Conservation (phyloP, 345 rosid genomes). For the Melastoma malabathricum region DNA sequence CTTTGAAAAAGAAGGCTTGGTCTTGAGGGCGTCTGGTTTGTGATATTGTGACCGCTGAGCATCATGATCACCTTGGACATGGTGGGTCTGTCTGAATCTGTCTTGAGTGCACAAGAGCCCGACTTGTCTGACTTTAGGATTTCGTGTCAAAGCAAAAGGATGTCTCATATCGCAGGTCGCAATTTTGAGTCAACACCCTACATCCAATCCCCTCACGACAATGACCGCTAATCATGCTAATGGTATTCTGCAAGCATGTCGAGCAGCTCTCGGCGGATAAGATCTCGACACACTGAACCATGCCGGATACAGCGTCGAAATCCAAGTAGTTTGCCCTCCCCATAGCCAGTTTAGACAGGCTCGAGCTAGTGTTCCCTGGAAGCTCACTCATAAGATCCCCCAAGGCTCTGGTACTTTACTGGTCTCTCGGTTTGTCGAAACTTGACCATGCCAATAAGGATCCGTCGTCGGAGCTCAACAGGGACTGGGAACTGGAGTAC, state of each 20-base stretch:
- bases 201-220: conserved; percentile 10
- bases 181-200: conserved; percentile 11
- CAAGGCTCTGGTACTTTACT: conserved; percentile 4
- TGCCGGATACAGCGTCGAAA: conserved; percentile 9
- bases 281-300: conserved; percentile 25
- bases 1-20: conserved; percentile 24
- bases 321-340: conserved; percentile 8
- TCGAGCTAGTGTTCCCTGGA: conserved; percentile 11
- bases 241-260: conserved; percentile 14
- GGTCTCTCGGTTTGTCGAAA: not conserved
- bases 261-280: conserved; percentile 10
- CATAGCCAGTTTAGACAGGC: conserved; percentile 11
- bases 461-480: conserved; percentile 1
- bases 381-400: conserved; percentile 6
- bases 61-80: conserved; percentile 27
- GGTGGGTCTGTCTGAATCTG: conserved; percentile 29
- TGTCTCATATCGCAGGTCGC: conserved; percentile 20
- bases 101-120: conserved; percentile 41
- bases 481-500: conserved; percentile 14
- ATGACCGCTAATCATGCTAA: conserved; percentile 4
- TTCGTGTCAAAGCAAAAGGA: conserved; percentile 16
- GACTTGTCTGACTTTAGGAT: conserved; percentile 31
- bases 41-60: conserved; percentile 26
- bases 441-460: not conserved
- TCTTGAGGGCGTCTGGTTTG: conserved; percentile 21